These are phyloP conservation scores for Globisporangium canariense DNA, from an alignment of 352 stramenopile genomes.

Conservation along the genomic window DNA sequence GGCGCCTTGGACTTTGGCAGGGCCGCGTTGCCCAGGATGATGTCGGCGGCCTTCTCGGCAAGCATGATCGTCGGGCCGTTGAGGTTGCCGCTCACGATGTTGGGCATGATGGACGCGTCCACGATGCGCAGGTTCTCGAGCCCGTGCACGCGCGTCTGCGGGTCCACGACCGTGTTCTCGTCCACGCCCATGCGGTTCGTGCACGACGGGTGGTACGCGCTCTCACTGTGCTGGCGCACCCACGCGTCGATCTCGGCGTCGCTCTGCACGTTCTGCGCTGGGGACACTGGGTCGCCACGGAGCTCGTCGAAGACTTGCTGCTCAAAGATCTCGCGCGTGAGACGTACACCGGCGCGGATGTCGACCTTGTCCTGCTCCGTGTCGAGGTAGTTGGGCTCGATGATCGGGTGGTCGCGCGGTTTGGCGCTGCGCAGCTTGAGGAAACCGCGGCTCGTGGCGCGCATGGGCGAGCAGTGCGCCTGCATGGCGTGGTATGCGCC, in stretches of 20 bases:
- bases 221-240: constrained; percentile 82
- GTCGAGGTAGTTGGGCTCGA: constrained; percentile 89
- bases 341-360: constrained; percentile 68
- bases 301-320: constrained; percentile 83
- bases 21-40: constrained; percentile 78
- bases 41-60: constrained; percentile 91
- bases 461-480: constrained; percentile 86
- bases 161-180: constrained; percentile 88
- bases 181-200: constrained; percentile 87
- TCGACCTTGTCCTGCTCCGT: constrained; percentile 77
- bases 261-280: constrained; percentile 49
- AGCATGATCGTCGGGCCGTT: constrained; percentile 94
- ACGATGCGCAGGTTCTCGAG: constrained; percentile 87
- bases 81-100: constrained; percentile 93
- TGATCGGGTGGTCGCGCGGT: constrained; percentile 71
- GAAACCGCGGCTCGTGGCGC: constrained; percentile 78
- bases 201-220: constrained; percentile 88
- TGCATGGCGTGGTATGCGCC: constrained; percentile 77
- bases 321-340: constrained; percentile 87
- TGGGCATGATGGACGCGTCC: constrained; percentile 93
- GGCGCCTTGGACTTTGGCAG: constrained; percentile 70
- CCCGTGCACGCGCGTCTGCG: constrained; percentile 80
- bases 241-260: constrained; percentile 82
- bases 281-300: constrained; percentile 76
- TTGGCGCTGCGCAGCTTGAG: constrained; percentile 78